Conservation (phyloP, 768 basidiomycete genomes). For the Tylopilus subfusipes region DNA sequence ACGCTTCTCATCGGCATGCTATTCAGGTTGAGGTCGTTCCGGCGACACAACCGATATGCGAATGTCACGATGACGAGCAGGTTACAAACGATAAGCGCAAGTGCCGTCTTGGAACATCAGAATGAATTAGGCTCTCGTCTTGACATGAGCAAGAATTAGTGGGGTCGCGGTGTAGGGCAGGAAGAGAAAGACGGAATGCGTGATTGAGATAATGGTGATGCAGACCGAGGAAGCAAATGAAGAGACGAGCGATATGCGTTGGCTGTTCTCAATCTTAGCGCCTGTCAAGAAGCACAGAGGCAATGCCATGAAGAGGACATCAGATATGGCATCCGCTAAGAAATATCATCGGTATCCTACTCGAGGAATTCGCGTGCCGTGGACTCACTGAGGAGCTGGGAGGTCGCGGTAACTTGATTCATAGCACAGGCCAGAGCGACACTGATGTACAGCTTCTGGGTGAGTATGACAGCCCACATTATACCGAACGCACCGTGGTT, state of each 20-base stretch:
- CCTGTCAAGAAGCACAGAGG: constrained; percentile 2
- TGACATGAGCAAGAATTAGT: constrained; percentile 9
- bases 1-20: not conserved
- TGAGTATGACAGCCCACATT: not conserved
- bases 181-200: constrained; percentile 4
- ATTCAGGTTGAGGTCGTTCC: not conserved
- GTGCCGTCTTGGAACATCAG: constrained; percentile 7
- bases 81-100: constrained; percentile 12
- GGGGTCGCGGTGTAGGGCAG: not conserved
- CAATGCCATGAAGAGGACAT: constrained; percentile 4
- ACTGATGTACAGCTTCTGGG: not conserved
- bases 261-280: not conserved
- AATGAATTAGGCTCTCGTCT: constrained; percentile 1
- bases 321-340: constrained; percentile 13
- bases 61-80: constrained; percentile 9
- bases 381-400: constrained; percentile 2
- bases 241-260: constrained; percentile 4
- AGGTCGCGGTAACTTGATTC: too few relatives aligned
- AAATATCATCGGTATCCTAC: not conserved
- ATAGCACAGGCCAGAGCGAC: not conserved
- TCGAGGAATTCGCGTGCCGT: not conserved
- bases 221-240: constrained; percentile 12
- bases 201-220: constrained; percentile 10
- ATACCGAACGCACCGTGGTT: not conserved
- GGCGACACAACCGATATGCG: constrained; percentile 5